Evolutionary conservation across 768 basidiomycete species (phyloP).

Genomic region (Lactifluus rugatus): DNA sequence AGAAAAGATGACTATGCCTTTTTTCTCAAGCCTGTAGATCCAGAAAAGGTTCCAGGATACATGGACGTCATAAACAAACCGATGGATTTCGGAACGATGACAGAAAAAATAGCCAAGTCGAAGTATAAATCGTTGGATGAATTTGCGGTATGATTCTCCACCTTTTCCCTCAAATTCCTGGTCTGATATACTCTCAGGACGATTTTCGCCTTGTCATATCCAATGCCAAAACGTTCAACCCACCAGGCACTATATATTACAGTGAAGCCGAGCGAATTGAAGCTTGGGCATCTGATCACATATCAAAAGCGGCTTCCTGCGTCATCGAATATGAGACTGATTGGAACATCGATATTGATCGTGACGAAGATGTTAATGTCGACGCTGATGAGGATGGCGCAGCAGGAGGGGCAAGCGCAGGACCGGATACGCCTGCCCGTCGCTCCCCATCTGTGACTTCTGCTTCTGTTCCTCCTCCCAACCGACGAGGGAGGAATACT

Average conservation of each 20-base stretch:
- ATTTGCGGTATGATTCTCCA: constrained; percentile 45
- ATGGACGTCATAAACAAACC: constrained; percentile 65
- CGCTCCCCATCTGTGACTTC: constrained; percentile 24
- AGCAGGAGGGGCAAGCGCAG: constrained; percentile 7
- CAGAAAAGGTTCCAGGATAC: constrained; percentile 49
- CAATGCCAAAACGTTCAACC: constrained; percentile 73
- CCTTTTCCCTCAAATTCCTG: background rate
- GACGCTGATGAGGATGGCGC: constrained; percentile 38
- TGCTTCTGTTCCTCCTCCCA: constrained; percentile 13
- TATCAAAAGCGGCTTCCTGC: constrained; percentile 55
- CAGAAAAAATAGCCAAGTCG: constrained; percentile 63
- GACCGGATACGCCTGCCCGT: constrained; percentile 22
- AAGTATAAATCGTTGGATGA: constrained; percentile 75
- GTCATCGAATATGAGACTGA: constrained; percentile 78
- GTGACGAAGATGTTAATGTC: constrained; percentile 25
- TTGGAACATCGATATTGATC: constrained; percentile 75
- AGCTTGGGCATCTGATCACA: constrained; percentile 62
- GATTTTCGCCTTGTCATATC: constrained; percentile 64
- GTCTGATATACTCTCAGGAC: constrained; percentile 12
- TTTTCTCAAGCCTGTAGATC: constrained; percentile 62
- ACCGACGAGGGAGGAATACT: constrained; percentile 31
- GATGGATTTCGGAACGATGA: constrained; percentile 90
- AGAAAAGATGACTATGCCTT: constrained; percentile 86
- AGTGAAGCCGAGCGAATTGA: constrained; percentile 67
- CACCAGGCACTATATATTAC: constrained; percentile 62